phyloP scores from a whole-genome alignment of 495 filamentous ascomycete species.

The Pyrenopolyporus hunteri region DNA sequence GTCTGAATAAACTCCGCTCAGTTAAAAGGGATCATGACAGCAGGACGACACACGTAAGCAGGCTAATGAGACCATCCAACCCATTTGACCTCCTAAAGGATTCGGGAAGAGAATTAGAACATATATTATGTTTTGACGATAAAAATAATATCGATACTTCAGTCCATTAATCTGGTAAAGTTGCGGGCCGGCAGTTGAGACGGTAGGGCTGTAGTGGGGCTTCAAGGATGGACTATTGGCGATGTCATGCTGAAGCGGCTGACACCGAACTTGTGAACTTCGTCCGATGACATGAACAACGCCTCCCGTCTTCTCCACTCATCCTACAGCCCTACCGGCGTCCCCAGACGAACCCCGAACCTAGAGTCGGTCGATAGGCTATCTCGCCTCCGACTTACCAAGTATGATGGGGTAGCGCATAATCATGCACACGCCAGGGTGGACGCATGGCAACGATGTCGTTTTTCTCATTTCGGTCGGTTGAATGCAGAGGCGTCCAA shows the following conservation, averaged over 20 bases:
- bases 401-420: neutral
- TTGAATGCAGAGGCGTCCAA: neutral
- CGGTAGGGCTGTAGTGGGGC: neutral
- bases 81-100: too few relatives aligned
- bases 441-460: too few relatives aligned
- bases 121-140: neutral
- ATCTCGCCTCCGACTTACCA: slow-evolving; percentile 12
- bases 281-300: neutral
- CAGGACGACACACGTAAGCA: slow-evolving; percentile 1
- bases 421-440: neutral
- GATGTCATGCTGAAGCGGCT: neutral
- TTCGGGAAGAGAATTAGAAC: neutral
- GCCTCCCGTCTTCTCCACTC: neutral
- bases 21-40: neutral
- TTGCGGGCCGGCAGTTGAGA: neutral
- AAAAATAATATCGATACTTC: neutral
- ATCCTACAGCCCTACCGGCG: slow-evolving; percentile 23
- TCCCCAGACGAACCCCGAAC: slow-evolving; percentile 1
- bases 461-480: too few relatives aligned
- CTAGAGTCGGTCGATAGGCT: slow-evolving; percentile 22
- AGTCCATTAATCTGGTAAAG: neutral
- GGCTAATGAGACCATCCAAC: too few relatives aligned
- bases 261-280: neutral
- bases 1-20: neutral
- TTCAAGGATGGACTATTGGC: neutral